Evolutionary conservation across 169 alveolate genomes (phyloP), one percentile per base, ranked within the genome.

Genomic region (Eimeria falciformis): DNA sequence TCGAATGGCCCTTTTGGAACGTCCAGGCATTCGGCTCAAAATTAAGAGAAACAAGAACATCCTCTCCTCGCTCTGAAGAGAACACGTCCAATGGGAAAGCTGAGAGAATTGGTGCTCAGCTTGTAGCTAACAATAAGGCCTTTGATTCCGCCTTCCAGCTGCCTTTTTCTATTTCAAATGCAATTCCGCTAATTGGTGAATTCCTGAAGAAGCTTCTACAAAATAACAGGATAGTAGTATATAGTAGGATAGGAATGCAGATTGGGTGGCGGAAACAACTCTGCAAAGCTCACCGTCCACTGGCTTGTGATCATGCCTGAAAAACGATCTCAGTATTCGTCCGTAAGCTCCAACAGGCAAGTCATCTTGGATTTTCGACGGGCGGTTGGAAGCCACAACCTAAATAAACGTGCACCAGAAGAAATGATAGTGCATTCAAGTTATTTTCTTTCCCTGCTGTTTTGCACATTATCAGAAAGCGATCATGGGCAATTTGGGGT

Each of bases 21-120:
- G 95, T 93, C 96, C 96, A 94, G 55, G 93, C 75, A 47, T 85
- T 83, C 14, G 96, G 96, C 68, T 94, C 96, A 55, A 94, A 62
- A 23, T 93, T 78, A 23, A 94, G 92, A 47, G 88, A 88, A 25
- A 94, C 46, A 40, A 18, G 90, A 7, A 82, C 50, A 14, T 56
- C 56, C 45, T 94, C 96, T n/a, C 96, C 96, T 2, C 90, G 50
- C 25, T 66, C 91, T 82, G 77, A 18, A 77, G 73, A 18, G 3
- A 11, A 53, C 62, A 53, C 62, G 62, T 18, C 3, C 23, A 11
- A 18, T 11, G 23, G 62, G 62, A 53, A 53, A 53, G 62, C 62
- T 1, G 62, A 11, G 62, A 18, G 21, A 53, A 53, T 11, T 18
- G 21, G 62, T 18, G 62, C 62, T 18, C 23, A 53, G 40, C 4